Conservation (phyloP, 345 rosid species). For the Theobroma cacao region DNA sequence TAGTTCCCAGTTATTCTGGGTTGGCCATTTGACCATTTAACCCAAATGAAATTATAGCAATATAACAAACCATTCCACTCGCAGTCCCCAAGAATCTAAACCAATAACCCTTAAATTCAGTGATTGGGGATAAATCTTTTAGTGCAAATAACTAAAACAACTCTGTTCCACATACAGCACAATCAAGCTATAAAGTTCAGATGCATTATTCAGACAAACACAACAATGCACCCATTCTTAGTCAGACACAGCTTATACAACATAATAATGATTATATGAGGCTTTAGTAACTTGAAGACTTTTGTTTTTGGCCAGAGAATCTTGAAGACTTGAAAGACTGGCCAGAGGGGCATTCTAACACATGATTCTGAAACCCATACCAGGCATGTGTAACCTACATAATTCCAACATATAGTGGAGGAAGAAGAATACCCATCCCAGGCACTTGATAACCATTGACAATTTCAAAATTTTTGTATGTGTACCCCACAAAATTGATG, state of each 20-base stretch:
- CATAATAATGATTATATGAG: neutral
- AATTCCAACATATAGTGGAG: neutral
- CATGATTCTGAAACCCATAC: neutral
- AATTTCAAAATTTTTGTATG: slow-evolving; percentile 81
- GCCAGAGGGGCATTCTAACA: neutral
- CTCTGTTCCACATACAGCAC: neutral
- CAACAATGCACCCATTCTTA: neutral
- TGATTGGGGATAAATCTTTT: neutral
- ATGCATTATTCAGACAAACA: neutral
- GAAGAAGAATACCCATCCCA: slow-evolving; percentile 55
- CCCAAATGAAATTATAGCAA: neutral
- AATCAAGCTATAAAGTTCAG: neutral
- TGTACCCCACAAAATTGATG: slow-evolving; percentile 75
- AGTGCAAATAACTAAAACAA: slow-evolving; percentile 2
- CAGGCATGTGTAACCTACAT: neutral
- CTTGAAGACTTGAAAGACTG: neutral
- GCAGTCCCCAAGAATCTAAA: neutral
- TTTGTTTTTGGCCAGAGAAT: neutral
- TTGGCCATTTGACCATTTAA: neutral
- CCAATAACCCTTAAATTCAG: neutral
- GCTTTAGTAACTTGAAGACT: neutral
- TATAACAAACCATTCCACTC: neutral
- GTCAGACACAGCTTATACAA: neutral
- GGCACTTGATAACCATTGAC: slow-evolving; percentile 84
- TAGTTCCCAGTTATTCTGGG: neutral